Base-by-base conservation (phyloP, 805 yeast species). In the Candida adriatica region DNA sequence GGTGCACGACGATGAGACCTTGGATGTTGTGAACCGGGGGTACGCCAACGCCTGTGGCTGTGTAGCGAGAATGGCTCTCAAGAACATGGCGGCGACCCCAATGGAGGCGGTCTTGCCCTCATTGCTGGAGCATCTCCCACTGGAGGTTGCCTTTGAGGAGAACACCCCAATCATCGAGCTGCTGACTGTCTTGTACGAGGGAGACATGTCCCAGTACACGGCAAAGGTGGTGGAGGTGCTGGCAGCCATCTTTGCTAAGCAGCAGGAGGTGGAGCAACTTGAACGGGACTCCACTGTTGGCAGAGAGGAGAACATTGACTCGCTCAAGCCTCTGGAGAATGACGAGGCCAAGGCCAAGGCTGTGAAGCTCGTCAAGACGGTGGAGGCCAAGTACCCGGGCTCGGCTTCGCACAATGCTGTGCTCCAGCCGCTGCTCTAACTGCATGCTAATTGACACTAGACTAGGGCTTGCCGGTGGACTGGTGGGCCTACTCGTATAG, bases 1-100 rank as follows among this genome's bases (percentile, higher is more conserved):
- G 34, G 74, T 65, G 35, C 82, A 75, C 40, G 86, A 78, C 49
- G 94, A 80, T 44, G 90, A 82, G 56, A 68, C 84, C 20, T 72
- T 71, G 50, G 95, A 86, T 43, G 80, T 75, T 38, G 73, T 84
- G 47, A 79, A 79, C 61, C 73, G 95, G 64, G 76, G 94, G 6
- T 75, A 74, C 46, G 96, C 97, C 38, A 92, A 92, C 58, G 95
- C 95, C 5, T 81, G 92, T 58, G 98, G 98, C 26, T 92, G 97
- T 71, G 95, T 88, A 36, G 88, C 95, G 13, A 77, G 98, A 61
- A 70, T 92, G 83, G 73, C 83, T 10, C 64, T 84, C 56, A 79
- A 80, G 54, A 72, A 82, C 56, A 76, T 74, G 48, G 62, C 60
- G 23, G 70, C 80, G 22, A 76, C 88, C 45, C 96, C 96, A 38